These are phyloP conservation scores for Saccharomyces hybrid DNA, from an alignment of 1,139 yeast species.

Conservation along the genomic window DNA sequence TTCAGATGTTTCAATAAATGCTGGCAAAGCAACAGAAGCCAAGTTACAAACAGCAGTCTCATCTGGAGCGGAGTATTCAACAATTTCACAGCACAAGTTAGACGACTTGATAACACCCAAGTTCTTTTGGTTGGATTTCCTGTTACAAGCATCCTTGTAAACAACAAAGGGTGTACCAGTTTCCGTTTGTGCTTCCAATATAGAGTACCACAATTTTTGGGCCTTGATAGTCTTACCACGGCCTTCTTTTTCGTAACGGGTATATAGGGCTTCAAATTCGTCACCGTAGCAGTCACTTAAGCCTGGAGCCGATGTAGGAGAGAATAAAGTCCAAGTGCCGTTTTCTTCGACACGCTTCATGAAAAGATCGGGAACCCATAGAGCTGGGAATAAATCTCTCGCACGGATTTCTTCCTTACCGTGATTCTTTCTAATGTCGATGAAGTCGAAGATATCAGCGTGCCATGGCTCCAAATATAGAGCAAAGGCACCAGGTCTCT, in stretches of 20 bases:
- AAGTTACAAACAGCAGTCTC: slow-evolving; percentile 89
- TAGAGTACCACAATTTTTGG: slow-evolving; percentile 80
- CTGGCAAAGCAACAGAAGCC: slow-evolving; percentile 79
- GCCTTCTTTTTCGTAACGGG: slow-evolving; percentile 48
- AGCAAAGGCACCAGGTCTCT: slow-evolving; percentile 90
- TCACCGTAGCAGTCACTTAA: slow-evolving; percentile 73
- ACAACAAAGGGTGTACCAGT: slow-evolving; percentile 92
- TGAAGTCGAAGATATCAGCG: slow-evolving; percentile 71
- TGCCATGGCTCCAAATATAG: slow-evolving; percentile 90
- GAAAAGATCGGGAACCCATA: slow-evolving; percentile 86
- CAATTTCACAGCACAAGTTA: slow-evolving; percentile 84
- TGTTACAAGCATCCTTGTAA: slow-evolving; percentile 81
- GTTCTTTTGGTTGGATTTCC: slow-evolving; percentile 77
- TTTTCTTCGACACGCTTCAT: slow-evolving; percentile 80
- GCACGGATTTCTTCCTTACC: slow-evolving; percentile 89
- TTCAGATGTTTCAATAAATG: slow-evolving; percentile 45
- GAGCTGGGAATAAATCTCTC: slow-evolving; percentile 77
- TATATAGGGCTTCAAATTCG: slow-evolving; percentile 64
- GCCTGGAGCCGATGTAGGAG: slow-evolving; percentile 85
- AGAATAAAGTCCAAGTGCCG: slow-evolving; percentile 75
- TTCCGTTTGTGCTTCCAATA: slow-evolving; percentile 83
- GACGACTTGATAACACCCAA: slow-evolving; percentile 83
- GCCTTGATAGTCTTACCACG: slow-evolving; percentile 48
- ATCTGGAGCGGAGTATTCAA: slow-evolving; percentile 77
- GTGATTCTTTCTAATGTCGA: slow-evolving; percentile 79